phyloP scores from a whole-genome alignment of 257 asterid species.

The Lycium barbarum region DNA sequence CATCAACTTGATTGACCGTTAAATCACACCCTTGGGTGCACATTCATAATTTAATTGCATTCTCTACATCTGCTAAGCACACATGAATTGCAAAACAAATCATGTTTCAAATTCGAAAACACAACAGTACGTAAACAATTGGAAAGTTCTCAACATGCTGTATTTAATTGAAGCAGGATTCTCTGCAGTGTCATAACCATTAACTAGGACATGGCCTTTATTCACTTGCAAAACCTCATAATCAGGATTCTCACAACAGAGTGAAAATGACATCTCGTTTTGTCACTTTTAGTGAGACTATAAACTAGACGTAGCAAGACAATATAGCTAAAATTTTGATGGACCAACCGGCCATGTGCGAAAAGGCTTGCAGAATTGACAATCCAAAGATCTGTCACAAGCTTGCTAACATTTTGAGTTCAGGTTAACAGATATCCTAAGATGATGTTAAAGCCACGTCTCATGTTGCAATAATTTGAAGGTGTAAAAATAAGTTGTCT shows the following conservation, averaged over 20 bases:
- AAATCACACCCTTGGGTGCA: background rate
- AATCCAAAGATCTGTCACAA: conserved; percentile 19
- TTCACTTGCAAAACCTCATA: background rate
- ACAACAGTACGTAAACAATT: background rate
- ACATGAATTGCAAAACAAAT: background rate
- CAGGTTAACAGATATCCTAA: background rate
- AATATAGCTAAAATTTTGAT: background rate
- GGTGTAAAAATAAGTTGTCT: background rate
- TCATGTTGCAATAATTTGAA: conserved; percentile 9
- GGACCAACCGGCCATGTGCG: conserved; percentile 12
- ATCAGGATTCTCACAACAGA: background rate
- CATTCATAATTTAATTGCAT: background rate
- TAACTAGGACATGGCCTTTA: background rate
- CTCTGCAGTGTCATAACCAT: background rate
- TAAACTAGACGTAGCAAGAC: background rate
- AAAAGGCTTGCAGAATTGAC: conserved; percentile 20
- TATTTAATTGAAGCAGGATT: background rate
- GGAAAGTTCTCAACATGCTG: background rate
- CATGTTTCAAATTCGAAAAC: background rate
- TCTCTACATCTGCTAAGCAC: background rate
- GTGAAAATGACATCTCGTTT: background rate
- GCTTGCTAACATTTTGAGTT: background rate
- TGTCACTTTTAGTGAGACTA: background rate
- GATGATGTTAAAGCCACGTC: background rate
- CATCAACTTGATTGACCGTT: background rate